These are phyloP conservation scores for Dictyophora rubrovolvata DNA, from an alignment of 768 basidiomycete genomes.

Conservation along the genomic window DNA sequence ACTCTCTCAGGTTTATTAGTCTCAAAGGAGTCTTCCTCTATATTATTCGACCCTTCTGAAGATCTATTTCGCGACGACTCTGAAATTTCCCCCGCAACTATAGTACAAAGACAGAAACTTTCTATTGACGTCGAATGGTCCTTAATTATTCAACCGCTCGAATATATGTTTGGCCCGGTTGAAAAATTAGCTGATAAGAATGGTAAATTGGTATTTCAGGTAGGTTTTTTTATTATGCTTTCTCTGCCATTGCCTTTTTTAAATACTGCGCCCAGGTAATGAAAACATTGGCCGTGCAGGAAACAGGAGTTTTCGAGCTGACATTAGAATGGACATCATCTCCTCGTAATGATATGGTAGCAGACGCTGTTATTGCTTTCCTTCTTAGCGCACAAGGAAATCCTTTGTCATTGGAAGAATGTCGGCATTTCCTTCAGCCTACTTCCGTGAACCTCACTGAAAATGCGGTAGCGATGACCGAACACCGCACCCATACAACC, in stretches of 20 bases:
- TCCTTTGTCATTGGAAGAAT: conserved; percentile 90
- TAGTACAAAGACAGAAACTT: conserved; percentile 80
- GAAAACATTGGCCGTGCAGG: conserved; percentile 80
- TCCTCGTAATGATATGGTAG: conserved; percentile 96
- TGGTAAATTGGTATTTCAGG: conserved; percentile 48
- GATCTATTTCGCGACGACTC: conserved; percentile 89
- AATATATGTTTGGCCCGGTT: conserved; percentile 86
- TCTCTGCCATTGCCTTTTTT: neutral
- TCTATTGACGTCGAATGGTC: conserved; percentile 86
- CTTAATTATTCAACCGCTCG: conserved; percentile 87
- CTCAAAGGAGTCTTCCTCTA: conserved; percentile 95
- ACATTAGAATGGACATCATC: conserved; percentile 92
- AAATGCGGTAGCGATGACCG: conserved; percentile 24
- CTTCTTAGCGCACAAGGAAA: conserved; percentile 90
- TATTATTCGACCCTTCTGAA: conserved; percentile 84
- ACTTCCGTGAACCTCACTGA: conserved; percentile 37
- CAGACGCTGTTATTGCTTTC: conserved; percentile 86
- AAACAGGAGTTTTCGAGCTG: conserved; percentile 64
- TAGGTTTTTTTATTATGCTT: conserved; percentile 23
- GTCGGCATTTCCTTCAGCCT: conserved; percentile 22
- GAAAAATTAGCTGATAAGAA: conserved; percentile 65
- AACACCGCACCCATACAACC: conserved; percentile 50
- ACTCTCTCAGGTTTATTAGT: conserved; percentile 81
- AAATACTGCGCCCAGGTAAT: conserved; percentile 58
- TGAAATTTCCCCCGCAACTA: conserved; percentile 20